Evolutionary conservation across 2,329 filamentous ascomycete genomes (phyloP), one percentile per base, ranked within the genome.

Genomic region (Sporothrix inflata): DNA sequence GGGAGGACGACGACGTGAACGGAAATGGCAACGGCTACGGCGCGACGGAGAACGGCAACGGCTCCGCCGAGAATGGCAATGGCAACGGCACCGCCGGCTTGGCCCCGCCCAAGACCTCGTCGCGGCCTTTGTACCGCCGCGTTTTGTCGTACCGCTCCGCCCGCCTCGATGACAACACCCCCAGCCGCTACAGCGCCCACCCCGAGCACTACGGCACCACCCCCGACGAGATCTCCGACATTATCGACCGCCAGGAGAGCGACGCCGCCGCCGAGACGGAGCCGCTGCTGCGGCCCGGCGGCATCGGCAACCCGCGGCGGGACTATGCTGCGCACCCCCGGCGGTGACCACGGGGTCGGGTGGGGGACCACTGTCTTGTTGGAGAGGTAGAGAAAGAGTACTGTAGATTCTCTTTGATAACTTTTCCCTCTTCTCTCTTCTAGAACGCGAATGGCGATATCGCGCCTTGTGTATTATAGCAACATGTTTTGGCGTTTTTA

Each of bases 171-270:
- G 84, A 85, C 45, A 83, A 83, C 12, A 80, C 85, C 9, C 85
- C 85, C 3, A 84, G 85, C 5, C 84, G 84, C 0, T 86, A 86
- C 75, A 85, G 84, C 1, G 84, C 84, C 1, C 85, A 87, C 69
- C 85, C 85, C 3, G 84, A 87, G 76, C 82, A 82, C 73, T 87
- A 87, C 69, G 85, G 85, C 42, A 82, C 84, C 67, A 86, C 83
- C 3, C 84, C 85, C 47, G 85, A 86, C 72, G 84, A 87, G 72
- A 79, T 86, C 74, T 83, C 85, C 67, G 81, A 84, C 47, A 84
- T 87, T 49, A 78, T 83, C 73, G 85, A 86, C 73, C 83, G 74
- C 8, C 85, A 87, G 75, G 85, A 87, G 71, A 80, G 83, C 57
- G 85, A 85, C 19, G 85, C 85, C 40, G 84, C 82, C 16, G 78